Conservation (phyloP, 2,329 filamentous ascomycete genomes). For the Phialophora macrospora region DNA sequence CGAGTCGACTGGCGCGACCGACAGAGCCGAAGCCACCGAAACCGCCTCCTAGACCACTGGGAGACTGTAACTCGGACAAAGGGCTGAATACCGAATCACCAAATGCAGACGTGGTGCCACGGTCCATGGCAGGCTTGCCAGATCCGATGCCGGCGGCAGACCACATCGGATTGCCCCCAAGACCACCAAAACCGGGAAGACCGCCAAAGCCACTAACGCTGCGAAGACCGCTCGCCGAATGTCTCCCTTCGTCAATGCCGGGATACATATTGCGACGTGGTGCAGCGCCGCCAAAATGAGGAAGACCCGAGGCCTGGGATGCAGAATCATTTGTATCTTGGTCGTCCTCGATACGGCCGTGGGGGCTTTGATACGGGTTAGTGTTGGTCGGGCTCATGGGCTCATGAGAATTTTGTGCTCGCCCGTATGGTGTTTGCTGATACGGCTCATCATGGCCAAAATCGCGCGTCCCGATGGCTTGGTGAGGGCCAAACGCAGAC, state of each 20-base stretch:
- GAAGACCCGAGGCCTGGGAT: constrained; percentile 49
- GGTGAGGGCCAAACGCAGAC: constrained; percentile 64
- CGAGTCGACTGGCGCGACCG: constrained; percentile 78
- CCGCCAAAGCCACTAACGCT: constrained; percentile 43
- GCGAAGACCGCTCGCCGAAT: constrained; percentile 82
- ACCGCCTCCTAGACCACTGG: constrained; percentile 67
- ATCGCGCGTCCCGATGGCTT: constrained; percentile 63
- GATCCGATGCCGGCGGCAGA: constrained; percentile 63
- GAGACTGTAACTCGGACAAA: constrained; percentile 78
- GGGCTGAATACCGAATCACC: constrained; percentile 72
- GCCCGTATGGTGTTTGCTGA: constrained; percentile 60
- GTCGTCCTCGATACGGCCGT: constrained; percentile 69
- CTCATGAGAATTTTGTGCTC: constrained; percentile 59
- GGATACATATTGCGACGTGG: constrained; percentile 57
- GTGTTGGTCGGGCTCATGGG: constrained; percentile 91
- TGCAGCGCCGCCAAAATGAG: constrained; percentile 54
- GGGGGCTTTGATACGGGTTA: constrained; percentile 92
- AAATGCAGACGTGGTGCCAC: constrained; percentile 57
- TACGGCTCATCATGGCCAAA: constrained; percentile 62
- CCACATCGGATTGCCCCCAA: constrained; percentile 57
- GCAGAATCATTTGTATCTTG: constrained; percentile 55
- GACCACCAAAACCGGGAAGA: constrained; percentile 68
- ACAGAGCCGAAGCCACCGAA: constrained; percentile 66
- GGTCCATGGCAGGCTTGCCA: constrained; percentile 71
- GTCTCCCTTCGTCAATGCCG: constrained; percentile 79